Evolutionary conservation across 768 basidiomycete species (phyloP).

Genomic region (Russula olivacea): DNA sequence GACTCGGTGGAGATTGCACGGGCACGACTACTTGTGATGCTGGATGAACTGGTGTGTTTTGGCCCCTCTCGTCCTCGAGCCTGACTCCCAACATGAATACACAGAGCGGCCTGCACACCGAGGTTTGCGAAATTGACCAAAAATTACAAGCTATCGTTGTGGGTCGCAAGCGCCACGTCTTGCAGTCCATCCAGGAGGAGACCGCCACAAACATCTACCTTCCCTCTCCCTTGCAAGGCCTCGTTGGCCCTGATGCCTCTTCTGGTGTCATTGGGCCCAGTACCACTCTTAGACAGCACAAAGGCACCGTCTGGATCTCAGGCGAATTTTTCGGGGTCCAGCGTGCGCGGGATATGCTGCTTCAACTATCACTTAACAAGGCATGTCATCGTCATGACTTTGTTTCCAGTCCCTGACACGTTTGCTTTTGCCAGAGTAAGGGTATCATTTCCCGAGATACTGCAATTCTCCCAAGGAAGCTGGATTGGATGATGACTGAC

Average conservation of each 20-base stretch:
- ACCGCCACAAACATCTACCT: constrained; percentile 96
- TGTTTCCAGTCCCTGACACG: background rate
- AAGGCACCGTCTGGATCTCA: constrained; percentile 89
- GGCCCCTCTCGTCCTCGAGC: background rate
- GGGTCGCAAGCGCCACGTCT: constrained; percentile 75
- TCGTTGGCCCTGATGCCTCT: constrained; percentile 61
- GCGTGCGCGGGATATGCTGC: constrained; percentile 91
- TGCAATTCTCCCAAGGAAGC: constrained; percentile 89
- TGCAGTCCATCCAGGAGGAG: constrained; percentile 94
- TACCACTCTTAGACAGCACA: constrained; percentile 45
- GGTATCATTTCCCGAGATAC: constrained; percentile 88
- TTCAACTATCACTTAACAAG: constrained; percentile 81
- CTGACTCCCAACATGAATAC: background rate
- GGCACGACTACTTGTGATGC: constrained; percentile 84
- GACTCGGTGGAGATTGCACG: constrained; percentile 90
- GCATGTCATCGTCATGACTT: constrained; percentile 37
- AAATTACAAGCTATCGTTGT: constrained; percentile 90
- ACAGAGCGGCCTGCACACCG: constrained; percentile 86
- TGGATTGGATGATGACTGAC: constrained; percentile 99
- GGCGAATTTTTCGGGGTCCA: constrained; percentile 97
- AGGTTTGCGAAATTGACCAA: constrained; percentile 89
- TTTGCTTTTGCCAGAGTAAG: constrained; percentile 55
- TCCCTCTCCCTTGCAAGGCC: constrained; percentile 83
- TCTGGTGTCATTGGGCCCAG: constrained; percentile 38
- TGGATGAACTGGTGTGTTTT: constrained; percentile 83